Conservation (phyloP, 225 moss, liverwort and hornwort species). For the Ulota crispa region DNA sequence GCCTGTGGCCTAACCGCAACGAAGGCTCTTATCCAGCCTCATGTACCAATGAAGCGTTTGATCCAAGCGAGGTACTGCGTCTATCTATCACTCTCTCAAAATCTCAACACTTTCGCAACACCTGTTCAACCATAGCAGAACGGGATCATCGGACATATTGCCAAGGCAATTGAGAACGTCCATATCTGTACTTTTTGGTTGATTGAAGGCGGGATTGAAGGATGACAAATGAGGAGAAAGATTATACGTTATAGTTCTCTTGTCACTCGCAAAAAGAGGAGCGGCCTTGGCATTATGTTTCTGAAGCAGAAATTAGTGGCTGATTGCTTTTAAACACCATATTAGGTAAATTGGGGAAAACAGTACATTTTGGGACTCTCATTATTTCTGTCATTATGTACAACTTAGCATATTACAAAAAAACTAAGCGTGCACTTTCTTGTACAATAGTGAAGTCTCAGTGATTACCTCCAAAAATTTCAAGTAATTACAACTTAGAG, state of each 20-base stretch:
- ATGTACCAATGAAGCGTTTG: slow-evolving; percentile 55
- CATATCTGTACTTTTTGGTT: neutral
- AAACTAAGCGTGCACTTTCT: too few relatives aligned
- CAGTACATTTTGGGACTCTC: too few relatives aligned
- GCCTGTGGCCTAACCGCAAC: slow-evolving; percentile 86
- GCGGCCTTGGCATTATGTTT: too few relatives aligned
- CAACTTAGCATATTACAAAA: too few relatives aligned
- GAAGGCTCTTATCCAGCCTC: slow-evolving; percentile 66
- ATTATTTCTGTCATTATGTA: too few relatives aligned
- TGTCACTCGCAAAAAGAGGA: neutral
- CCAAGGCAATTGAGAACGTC: neutral
- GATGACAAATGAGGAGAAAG: neutral
- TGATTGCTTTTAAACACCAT: neutral
- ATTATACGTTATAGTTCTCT: neutral
- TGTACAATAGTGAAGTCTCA: too few relatives aligned
- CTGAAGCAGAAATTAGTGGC: neutral
- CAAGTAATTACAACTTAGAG: too few relatives aligned
- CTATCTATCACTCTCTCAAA: neutral
- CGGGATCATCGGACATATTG: neutral
- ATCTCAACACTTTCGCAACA: neutral
- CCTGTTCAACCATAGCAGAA: neutral
- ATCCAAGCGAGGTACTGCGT: slow-evolving; percentile 47
- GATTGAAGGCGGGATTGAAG: neutral
- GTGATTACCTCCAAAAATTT: too few relatives aligned
- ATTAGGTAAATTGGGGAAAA: too few relatives aligned